Evolutionary conservation across 2,329 filamentous ascomycete genomes (phyloP), one percentile per base, ranked within the genome.

Genomic region (Aureobasidium sp.): DNA sequence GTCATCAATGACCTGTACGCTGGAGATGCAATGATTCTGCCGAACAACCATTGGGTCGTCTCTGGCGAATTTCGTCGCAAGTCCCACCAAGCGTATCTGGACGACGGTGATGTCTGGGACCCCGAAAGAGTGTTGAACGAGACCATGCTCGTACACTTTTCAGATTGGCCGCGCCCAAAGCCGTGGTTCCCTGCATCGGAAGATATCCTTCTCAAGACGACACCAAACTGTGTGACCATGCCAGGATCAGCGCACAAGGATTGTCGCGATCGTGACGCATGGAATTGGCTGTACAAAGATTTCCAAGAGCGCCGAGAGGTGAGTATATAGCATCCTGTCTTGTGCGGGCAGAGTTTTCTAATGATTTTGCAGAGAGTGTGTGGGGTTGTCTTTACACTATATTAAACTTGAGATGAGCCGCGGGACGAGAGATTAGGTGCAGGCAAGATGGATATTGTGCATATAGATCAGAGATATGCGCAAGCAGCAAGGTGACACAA

Each of bases 111-210:
- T 22, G 59, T 62, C 2, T 87, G 83, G 81, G 78, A 86, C 60
- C 74, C 83, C 0, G 69, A 81, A 21, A 67, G 64, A 35, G 73
- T 74, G 1, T 71, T 79, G 49, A 73, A 74, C 12, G 80, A 85
- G 60, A 79, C 81, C 6, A 86, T 85, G 57, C 73, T 84, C 4
- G 70, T 88, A 2, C 84, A 88, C 64, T 88, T 87, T 64, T 84
- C 79, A 11, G 85, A 88, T 62, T 85, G 80, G 80, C 85, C 84
- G 1, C 60, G 86, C 5, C 82, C 83, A 0, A 88, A 88, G 59
- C 80, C 80, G 2, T 82, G 79, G 79, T 66, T 79, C 45, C 68
- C 71, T 64, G 67, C 62, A 63, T 61, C 66, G n/a, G 37, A 58
- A 12, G 63, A 68, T 30, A 63, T 68, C 17, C 57, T 70, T 6